Evolutionary conservation across 2,329 filamentous ascomycete genomes (phyloP).

Genomic region (Aspergillus sp.): DNA sequence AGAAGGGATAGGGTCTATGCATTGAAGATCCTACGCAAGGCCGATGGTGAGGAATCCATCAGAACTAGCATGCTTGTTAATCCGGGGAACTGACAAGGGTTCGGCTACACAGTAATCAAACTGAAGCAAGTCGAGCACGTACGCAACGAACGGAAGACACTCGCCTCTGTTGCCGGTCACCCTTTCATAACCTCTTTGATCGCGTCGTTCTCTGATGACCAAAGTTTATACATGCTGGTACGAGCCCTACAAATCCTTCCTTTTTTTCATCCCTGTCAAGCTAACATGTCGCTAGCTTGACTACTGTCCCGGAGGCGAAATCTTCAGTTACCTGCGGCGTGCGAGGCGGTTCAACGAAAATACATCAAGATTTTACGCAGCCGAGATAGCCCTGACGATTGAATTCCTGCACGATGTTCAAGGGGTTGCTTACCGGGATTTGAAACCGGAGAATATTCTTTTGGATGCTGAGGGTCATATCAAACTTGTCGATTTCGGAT

Average conservation of each 20-base stretch:
- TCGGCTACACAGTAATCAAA: conserved; percentile 42
- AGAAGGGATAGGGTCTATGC: conserved; percentile 41
- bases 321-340: conserved; percentile 61
- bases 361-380: conserved; percentile 61
- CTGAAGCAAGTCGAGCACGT: conserved; percentile 67
- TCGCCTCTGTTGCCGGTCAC: conserved; percentile 58
- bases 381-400: conserved; percentile 61
- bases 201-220: conserved; percentile 59
- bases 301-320: conserved; percentile 64
- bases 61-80: too few species aligned
- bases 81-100: too few species aligned
- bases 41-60: conserved; percentile 35
- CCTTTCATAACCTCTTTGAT: conserved; percentile 64
- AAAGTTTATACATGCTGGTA: conserved; percentile 53
- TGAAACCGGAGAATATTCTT: conserved; percentile 65
- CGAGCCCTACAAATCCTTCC: not conserved
- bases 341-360: conserved; percentile 59
- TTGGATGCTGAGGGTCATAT: conserved; percentile 62
- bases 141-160: conserved; percentile 60
- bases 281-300: conserved; percentile 47
- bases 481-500: conserved; percentile 64
- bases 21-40: conserved; percentile 47
- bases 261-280: not conserved
- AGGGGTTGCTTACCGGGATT: conserved; percentile 61
- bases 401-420: conserved; percentile 61